phyloP scores from a whole-genome alignment of 2,329 filamentous ascomycete genomes.

The Aspergillus glaucus region DNA sequence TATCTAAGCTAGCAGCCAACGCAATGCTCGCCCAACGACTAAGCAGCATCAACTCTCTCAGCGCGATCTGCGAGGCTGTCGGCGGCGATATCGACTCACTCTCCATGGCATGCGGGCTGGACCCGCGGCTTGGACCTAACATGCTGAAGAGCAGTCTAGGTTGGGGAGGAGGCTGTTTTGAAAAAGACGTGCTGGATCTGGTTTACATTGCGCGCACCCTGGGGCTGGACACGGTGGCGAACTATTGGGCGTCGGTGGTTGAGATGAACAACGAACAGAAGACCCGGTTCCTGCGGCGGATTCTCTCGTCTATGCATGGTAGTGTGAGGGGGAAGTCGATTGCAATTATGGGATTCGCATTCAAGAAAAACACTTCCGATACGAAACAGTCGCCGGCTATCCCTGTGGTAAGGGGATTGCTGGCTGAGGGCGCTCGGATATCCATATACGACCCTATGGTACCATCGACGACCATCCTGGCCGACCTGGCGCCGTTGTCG shows the following conservation, averaged over 20 bases:
- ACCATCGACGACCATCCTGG: constrained; percentile 29
- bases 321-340: constrained; percentile 65
- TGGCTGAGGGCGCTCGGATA: constrained; percentile 53
- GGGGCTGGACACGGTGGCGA: constrained; percentile 62
- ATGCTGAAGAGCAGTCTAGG: constrained; percentile 69
- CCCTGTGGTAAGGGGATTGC: constrained; percentile 58
- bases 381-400: constrained; percentile 63
- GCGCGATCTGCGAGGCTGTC: constrained; percentile 68
- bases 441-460: constrained; percentile 21
- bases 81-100: constrained; percentile 70
- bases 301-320: constrained; percentile 62
- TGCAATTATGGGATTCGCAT: constrained; percentile 67
- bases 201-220: constrained; percentile 67
- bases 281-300: constrained; percentile 59
- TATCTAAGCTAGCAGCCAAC: constrained; percentile 73
- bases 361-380: constrained; percentile 73
- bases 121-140: constrained; percentile 63
- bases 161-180: constrained; percentile 74
- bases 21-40: constrained; percentile 74
- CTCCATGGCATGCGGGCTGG: constrained; percentile 59
- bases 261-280: constrained; percentile 72
- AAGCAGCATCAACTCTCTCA: constrained; percentile 72
- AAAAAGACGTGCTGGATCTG: constrained; percentile 69
- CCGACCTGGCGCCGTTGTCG: constrained; percentile 9
- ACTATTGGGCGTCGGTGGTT: constrained; percentile 69